Conservation (phyloP, 1,284 basidiomycete species). For the Tilletia caries region DNA sequence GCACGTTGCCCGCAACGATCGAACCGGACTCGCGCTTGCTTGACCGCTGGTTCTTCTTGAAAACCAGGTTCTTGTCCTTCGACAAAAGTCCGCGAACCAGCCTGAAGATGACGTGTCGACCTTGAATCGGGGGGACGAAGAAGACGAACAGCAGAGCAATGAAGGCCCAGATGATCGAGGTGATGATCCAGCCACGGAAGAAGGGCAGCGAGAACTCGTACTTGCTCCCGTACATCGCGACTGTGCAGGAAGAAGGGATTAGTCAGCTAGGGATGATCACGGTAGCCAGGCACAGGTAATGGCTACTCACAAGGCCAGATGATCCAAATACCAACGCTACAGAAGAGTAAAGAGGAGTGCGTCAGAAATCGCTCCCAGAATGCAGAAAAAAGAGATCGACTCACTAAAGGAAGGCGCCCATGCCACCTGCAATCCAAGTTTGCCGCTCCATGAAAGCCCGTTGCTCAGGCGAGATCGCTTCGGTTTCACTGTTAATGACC, state of each 20-base stretch:
- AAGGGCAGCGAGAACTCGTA: conserved; percentile 25
- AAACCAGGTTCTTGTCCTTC: background rate
- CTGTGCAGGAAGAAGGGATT: background rate
- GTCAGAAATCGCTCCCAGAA: background rate
- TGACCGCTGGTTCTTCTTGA: background rate
- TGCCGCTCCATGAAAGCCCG: conserved; percentile 15
- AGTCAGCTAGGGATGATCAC: background rate
- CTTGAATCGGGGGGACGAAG: conserved; percentile 23
- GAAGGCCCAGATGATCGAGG: conserved; percentile 26
- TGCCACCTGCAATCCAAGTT: conserved; percentile 5
- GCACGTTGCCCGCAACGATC: background rate
- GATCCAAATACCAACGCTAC: conserved; percentile 20
- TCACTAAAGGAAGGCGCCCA: conserved; percentile 18
- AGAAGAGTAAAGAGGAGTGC: background rate
- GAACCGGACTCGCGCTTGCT: too few relatives aligned
- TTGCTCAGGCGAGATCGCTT: conserved; percentile 11
- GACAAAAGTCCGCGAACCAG: background rate
- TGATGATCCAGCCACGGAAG: conserved; percentile 28
- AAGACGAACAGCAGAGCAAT: conserved; percentile 17
- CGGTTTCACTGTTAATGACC: background rate
- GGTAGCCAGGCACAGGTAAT: too few relatives aligned
- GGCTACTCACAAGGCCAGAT: conserved; percentile 20
- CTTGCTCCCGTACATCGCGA: conserved; percentile 22
- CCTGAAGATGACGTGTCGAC: conserved; percentile 14
- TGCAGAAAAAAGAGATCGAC: background rate